Percentiles rank a stretch among this genome's conserved stretches.
Evolutionary conservation across 2,329 filamentous ascomycete genomes (phyloP).

Genomic region (Metarhizium anisopliae): DNA sequence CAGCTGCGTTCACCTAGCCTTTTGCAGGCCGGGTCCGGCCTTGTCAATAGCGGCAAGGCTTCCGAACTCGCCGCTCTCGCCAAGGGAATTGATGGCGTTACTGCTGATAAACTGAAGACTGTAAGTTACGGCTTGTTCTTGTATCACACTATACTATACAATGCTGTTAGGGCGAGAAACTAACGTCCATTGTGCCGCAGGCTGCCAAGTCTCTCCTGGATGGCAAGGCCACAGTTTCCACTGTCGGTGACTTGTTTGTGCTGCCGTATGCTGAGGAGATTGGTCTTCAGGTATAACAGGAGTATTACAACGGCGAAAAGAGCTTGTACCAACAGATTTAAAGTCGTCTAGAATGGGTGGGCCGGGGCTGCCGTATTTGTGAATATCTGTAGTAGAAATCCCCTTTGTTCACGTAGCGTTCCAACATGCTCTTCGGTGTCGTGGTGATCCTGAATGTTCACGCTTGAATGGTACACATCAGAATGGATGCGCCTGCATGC

Average conservation of each 20-base stretch:
- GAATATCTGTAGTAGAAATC: constrained; percentile 38
- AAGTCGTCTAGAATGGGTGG: constrained; percentile 29
- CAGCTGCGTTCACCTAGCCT: constrained; percentile 72
- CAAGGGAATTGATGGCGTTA: constrained; percentile 72
- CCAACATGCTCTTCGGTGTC: neutral
- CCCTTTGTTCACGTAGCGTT: constrained; percentile 18
- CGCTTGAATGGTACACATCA: neutral
- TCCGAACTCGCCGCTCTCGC: constrained; percentile 76
- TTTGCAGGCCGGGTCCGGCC: constrained; percentile 73
- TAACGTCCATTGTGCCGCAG: constrained; percentile 34
- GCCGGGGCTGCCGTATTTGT: constrained; percentile 26
- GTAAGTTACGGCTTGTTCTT: constrained; percentile 43
- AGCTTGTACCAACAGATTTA: constrained; percentile 34
- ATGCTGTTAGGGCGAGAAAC: constrained; percentile 10
- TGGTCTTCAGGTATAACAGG: constrained; percentile 80
- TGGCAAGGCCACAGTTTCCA: constrained; percentile 78
- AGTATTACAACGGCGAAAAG: constrained; percentile 15
- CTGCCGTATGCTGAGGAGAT: constrained; percentile 92
- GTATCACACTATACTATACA: neutral
- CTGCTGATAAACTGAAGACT: constrained; percentile 73
- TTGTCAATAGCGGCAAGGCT: constrained; percentile 72
- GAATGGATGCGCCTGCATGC: neutral
- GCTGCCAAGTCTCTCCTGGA: constrained; percentile 81
- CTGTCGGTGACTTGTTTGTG: constrained; percentile 84
- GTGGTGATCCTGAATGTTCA: neutral